A percentile compares a stretch with the other conserved stretches of the same genome.
Evolutionary conservation across 768 basidiomycete species (phyloP).

Genomic region (Amanita molliuscula): DNA sequence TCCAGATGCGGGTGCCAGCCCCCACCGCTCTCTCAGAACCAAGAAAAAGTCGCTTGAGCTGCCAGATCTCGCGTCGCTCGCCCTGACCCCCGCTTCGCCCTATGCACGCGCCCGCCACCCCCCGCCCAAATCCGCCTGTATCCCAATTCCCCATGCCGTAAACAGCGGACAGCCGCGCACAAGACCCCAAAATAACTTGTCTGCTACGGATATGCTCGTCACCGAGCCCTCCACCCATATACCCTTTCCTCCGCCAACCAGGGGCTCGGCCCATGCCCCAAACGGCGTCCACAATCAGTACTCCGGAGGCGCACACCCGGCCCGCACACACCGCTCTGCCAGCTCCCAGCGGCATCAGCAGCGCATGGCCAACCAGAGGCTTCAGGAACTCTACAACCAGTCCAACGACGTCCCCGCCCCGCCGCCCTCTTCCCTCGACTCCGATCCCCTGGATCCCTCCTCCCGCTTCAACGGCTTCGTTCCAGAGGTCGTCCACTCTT

Average conservation of each 20-base stretch:
- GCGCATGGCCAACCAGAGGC: conserved; percentile 22
- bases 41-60: conserved; percentile 72
- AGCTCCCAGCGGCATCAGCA: conserved; percentile 26
- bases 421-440: conserved; percentile 11
- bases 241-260: conserved; percentile 3
- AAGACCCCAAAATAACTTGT: conserved; percentile 17
- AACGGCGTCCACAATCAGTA: neutral
- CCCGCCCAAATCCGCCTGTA: conserved; percentile 24
- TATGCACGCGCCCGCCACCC: conserved; percentile 8
- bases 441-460: conserved; percentile 11
- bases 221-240: conserved; percentile 8
- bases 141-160: conserved; percentile 24
- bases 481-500: conserved; percentile 50
- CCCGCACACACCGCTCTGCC: neutral
- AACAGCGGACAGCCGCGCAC: neutral
- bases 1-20: conserved; percentile 15
- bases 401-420: conserved; percentile 12
- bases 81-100: conserved; percentile 13
- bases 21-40: conserved; percentile 50
- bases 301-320: neutral
- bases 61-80: conserved; percentile 49
- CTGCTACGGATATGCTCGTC: conserved; percentile 19
- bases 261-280: conserved; percentile 23
- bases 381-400: conserved; percentile 36
- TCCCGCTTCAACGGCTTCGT: conserved; percentile 27